A percentile compares a stretch with the other conserved stretches of the same genome.
phyloP scores from a whole-genome alignment of 2,329 filamentous ascomycete genomes.

The Sordariomycetes sp. region DNA sequence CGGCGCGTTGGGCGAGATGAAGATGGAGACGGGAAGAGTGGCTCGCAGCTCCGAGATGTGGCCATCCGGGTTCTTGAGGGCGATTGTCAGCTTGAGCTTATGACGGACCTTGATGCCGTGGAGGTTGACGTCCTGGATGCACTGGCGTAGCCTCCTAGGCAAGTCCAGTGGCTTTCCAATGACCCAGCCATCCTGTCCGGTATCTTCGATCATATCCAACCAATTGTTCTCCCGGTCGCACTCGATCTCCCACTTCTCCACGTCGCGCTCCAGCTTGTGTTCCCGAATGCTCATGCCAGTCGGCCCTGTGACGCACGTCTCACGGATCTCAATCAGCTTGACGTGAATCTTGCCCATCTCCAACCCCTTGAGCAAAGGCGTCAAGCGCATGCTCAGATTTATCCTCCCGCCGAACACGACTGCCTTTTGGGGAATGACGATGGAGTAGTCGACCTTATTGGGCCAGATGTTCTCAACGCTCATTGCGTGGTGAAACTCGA shows the following conservation, averaged over 20 bases:
- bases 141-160: slow-evolving; percentile 72
- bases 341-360: slow-evolving; percentile 75
- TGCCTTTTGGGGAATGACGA: slow-evolving; percentile 87
- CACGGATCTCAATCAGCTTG: slow-evolving; percentile 71
- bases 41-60: slow-evolving; percentile 91
- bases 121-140: slow-evolving; percentile 82
- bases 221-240: slow-evolving; percentile 53
- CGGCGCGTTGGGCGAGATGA: slow-evolving; percentile 89
- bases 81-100: slow-evolving; percentile 84
- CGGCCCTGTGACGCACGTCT: slow-evolving; percentile 45
- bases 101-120: slow-evolving; percentile 88
- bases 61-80: slow-evolving; percentile 88
- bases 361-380: slow-evolving; percentile 81
- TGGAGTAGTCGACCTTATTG: slow-evolving; percentile 94
- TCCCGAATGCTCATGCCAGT: slow-evolving; percentile 39
- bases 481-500: slow-evolving; percentile 81
- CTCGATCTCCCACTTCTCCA: slow-evolving; percentile 49
- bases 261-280: slow-evolving; percentile 55
- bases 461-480: slow-evolving; percentile 96
- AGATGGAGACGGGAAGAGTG: slow-evolving; percentile 82
- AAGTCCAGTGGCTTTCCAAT: slow-evolving; percentile 57
- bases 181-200: slow-evolving; percentile 56
- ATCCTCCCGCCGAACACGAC: slow-evolving; percentile 88
- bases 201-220: slow-evolving; percentile 60
- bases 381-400: slow-evolving; percentile 75